Conservation (phyloP, 345 rosid genomes). For the Raphanus raphanistrum region DNA sequence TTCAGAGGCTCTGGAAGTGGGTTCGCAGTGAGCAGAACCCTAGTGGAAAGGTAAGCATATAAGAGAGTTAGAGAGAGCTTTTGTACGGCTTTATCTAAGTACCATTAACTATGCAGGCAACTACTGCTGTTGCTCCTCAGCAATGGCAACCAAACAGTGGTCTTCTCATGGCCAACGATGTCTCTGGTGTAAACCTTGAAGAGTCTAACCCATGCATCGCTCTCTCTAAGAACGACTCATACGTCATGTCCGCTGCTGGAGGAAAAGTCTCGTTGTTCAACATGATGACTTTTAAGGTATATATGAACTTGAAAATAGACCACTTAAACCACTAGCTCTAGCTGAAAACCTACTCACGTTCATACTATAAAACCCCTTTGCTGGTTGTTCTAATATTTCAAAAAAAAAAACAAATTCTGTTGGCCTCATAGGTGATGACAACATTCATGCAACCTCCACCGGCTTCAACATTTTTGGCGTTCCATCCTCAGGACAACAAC, state of each 20-base stretch:
- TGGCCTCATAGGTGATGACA: slow-evolving; percentile 71
- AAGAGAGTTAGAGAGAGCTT: slow-evolving; percentile 13
- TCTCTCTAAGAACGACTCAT: slow-evolving; percentile 86
- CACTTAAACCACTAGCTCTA: not conserved
- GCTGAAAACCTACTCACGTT: slow-evolving; percentile 5
- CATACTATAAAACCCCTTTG: not conserved
- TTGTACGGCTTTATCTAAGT: not conserved
- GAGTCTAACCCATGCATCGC: slow-evolving; percentile 90
- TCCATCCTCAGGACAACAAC: slow-evolving; percentile 87
- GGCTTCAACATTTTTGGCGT: slow-evolving; percentile 81
- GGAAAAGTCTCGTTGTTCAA: slow-evolving; percentile 90
- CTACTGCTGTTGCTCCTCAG: slow-evolving; percentile 68
- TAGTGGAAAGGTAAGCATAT: slow-evolving; percentile 65
- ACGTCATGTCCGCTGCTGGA: slow-evolving; percentile 92
- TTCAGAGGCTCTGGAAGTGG: slow-evolving; percentile 87
- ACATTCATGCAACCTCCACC: slow-evolving; percentile 91
- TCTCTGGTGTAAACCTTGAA: slow-evolving; percentile 72
- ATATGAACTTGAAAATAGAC: slow-evolving; percentile 1
- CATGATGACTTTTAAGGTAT: slow-evolving; percentile 91
- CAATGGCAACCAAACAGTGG: slow-evolving; percentile 95
- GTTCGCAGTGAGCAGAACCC: slow-evolving; percentile 72
- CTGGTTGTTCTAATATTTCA: not conserved
- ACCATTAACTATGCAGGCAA: slow-evolving; percentile 53
- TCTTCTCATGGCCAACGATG: slow-evolving; percentile 82
- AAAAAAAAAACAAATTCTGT: not conserved